A percentile compares a stretch with the other conserved stretches of the same genome.
phyloP scores from a whole-genome alignment of 2,329 filamentous ascomycete species.

The Xylariaceae sp. region DNA sequence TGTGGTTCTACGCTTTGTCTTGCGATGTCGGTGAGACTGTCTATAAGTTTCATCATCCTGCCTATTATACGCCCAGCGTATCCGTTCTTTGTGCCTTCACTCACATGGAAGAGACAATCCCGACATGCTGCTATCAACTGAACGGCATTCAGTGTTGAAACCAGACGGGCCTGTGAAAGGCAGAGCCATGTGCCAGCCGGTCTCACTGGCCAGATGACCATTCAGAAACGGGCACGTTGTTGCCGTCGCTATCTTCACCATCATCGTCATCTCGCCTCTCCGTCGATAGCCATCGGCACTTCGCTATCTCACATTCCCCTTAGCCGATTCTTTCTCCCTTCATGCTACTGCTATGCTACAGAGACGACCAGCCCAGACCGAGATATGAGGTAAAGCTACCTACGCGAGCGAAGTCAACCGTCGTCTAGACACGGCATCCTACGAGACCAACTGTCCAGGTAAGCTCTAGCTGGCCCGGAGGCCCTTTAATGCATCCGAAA shows the following conservation, averaged over 20 bases:
- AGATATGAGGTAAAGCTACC: background rate
- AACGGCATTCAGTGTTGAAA: background rate
- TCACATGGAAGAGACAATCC: background rate
- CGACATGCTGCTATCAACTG: background rate
- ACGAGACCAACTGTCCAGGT: background rate
- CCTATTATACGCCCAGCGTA: constrained; percentile 1
- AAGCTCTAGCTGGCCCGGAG: background rate
- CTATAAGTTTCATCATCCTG: background rate
- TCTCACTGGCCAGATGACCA: background rate
- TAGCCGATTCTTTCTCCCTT: background rate
- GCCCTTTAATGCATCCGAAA: constrained; percentile 4
- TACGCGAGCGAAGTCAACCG: background rate
- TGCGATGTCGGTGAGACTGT: constrained; percentile 1
- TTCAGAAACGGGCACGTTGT: background rate
- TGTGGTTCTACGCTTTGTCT: constrained; percentile 3
- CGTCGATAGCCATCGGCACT: background rate
- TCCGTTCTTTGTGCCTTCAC: constrained; percentile 5
- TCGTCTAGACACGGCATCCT: background rate
- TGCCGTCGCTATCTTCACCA: background rate
- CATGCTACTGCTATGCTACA: background rate
- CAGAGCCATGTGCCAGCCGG: background rate
- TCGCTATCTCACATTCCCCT: background rate
- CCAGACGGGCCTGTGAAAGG: background rate
- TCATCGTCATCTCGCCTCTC: background rate
- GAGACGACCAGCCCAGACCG: background rate